Evolutionary conservation across 441 rosid species (phyloP), one percentile per base, ranked within the genome.

Genomic region (Pelargonium citronellum): DNA sequence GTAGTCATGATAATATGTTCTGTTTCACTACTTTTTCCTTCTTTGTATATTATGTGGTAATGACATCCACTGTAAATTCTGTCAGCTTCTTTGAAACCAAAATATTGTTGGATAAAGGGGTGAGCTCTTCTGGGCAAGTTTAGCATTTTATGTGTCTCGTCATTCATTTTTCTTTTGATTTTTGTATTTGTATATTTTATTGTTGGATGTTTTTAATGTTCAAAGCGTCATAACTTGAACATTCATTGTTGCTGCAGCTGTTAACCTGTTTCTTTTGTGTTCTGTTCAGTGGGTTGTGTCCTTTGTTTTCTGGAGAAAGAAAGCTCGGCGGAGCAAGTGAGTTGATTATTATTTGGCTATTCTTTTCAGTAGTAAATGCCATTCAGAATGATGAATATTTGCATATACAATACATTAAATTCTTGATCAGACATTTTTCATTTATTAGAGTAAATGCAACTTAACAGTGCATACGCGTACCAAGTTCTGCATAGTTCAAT

Each of bases 291-390:
- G 96, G 97, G 74, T 87, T 13, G 70, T 72, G 57, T 88, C 91
- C 76, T 74, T 87, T 44, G 79, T 90, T 73, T 84, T 83, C 74
- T 90, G 99, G 99, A 88, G 91, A 79, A 84, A 76, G 80, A 89
- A 77, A 76, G 90, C 96, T 81, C 86, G 73, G 51, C 87, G 81
- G 78, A 90, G 85, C 97, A 90, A 84, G 99, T 95, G 85, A 89
- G 98, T 79, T 20, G 63, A 61, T 73, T 60, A 7, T 15, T n/a
- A 27, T 4, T 63, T 63, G 64, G 10, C n/a, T 34, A 4, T 67
- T 67, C 30, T 24, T 17, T 12, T 19, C 22, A 17, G 15, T 8
- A 11, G 24, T 41, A 7, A 8, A 17, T 67, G 34, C 34, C 34
- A 43, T 19, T 46, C 17, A 9, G 47, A 7, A 20, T 13, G 0